These are phyloP conservation scores for Styphnolobium japonicum DNA, from an alignment of 306 rosid genomes.

Conservation along the genomic window DNA sequence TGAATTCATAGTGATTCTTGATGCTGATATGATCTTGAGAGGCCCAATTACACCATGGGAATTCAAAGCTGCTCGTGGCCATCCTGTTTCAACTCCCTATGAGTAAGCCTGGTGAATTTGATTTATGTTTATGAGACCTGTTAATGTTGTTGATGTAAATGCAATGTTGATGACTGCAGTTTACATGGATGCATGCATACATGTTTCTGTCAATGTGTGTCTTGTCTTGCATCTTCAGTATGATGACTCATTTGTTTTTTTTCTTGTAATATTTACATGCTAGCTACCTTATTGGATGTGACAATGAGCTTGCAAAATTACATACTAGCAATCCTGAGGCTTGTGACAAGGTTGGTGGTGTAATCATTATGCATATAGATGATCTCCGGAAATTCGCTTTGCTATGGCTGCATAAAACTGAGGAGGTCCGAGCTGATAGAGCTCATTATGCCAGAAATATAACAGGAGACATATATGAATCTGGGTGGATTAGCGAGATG, in stretches of 20 bases:
- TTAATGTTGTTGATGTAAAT: not conserved
- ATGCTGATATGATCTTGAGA: constrained; percentile 97
- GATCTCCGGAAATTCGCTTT: constrained; percentile 85
- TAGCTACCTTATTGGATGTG: constrained; percentile 95
- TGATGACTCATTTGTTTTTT: constrained; percentile 4
- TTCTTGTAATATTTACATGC: constrained; percentile 14
- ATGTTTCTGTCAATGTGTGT: not conserved
- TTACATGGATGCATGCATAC: not conserved
- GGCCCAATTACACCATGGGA: constrained; percentile 99
- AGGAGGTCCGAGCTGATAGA: constrained; percentile 96
- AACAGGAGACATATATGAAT: constrained; percentile 85
- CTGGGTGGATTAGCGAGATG: constrained; percentile 99
- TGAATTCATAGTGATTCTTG: constrained; percentile 93
- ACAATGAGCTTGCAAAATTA: constrained; percentile 86
- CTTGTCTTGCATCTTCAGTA: not conserved
- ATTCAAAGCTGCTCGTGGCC: constrained; percentile 88
- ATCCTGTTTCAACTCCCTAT: constrained; percentile 95
- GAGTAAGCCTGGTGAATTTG: constrained; percentile 60
- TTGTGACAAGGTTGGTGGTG: constrained; percentile 98
- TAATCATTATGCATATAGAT: constrained; percentile 93
- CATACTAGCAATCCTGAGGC: constrained; percentile 97
- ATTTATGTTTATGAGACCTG: constrained; percentile 1
- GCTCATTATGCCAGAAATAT: constrained; percentile 93
- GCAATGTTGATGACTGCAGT: not conserved
- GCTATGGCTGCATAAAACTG: constrained; percentile 94